Conservation (phyloP, 2,329 filamentous ascomycete genomes). For the Fusarium sp. region DNA sequence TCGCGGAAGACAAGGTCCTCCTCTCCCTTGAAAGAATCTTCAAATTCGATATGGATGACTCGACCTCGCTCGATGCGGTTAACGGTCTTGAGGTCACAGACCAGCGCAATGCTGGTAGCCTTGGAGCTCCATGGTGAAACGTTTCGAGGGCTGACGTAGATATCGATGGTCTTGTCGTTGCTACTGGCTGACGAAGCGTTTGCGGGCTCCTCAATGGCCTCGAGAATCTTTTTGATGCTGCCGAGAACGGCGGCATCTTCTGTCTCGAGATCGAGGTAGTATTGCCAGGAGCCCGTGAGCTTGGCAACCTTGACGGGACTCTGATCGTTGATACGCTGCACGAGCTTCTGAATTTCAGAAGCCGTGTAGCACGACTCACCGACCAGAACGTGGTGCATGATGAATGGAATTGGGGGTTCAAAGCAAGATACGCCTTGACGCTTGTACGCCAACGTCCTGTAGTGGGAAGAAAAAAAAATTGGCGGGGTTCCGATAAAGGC, state of each 20-base stretch:
- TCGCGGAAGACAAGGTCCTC: conserved; percentile 70
- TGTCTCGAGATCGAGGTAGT: conserved; percentile 72
- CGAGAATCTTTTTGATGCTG: conserved; percentile 60
- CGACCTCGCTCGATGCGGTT: conserved; percentile 89
- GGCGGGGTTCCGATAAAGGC: conserved; percentile 39
- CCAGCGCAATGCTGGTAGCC: conserved; percentile 91
- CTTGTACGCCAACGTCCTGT: conserved; percentile 31
- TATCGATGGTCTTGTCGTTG: conserved; percentile 62
- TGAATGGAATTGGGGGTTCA: conserved; percentile 41
- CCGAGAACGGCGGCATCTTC: conserved; percentile 52
- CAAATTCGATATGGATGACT: conserved; percentile 75
- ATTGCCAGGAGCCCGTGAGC: conserved; percentile 68
- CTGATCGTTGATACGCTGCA: conserved; percentile 57
- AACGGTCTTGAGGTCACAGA: conserved; percentile 81
- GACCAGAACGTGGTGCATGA: conserved; percentile 53
- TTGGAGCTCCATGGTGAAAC: conserved; percentile 98
- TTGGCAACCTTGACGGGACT: conserved; percentile 58
- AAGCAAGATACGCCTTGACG: conserved; percentile 45
- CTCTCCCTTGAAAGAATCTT: conserved; percentile 57
- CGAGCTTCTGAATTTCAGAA: conserved; percentile 58
- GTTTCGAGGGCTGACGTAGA: conserved; percentile 83
- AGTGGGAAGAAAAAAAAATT: conserved; percentile 38
- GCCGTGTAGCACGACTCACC: conserved; percentile 62
- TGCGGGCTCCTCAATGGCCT: conserved; percentile 51
- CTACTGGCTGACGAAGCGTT: conserved; percentile 44